phyloP scores from a whole-genome alignment of 2,329 filamentous ascomycete species.

The Cytospora mali region DNA sequence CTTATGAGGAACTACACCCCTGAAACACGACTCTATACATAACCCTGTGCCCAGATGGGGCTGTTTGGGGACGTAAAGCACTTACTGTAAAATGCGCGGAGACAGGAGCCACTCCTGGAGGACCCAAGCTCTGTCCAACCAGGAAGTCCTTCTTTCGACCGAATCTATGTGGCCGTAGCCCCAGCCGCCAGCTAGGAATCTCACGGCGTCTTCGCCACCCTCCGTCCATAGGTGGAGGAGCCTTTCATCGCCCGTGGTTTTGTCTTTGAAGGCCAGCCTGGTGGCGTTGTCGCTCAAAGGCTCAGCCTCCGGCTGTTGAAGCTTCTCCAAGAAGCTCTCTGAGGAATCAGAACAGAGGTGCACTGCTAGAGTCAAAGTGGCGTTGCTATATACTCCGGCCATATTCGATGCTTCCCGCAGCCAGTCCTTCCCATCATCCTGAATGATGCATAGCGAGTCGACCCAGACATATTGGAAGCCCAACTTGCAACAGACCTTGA shows the following conservation, averaged over 20 bases:
- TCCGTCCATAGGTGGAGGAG: neutral
- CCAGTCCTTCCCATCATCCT: conserved; percentile 17
- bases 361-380: conserved; percentile 7
- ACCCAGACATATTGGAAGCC: conserved; percentile 15
- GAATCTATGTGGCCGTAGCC: too few species aligned
- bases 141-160: neutral
- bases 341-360: neutral
- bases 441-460: conserved; percentile 12
- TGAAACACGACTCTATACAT: neutral
- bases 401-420: conserved; percentile 8
- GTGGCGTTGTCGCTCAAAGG: too few species aligned
- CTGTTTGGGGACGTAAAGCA: too few species aligned
- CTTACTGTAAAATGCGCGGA: neutral
- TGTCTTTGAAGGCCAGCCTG: neutral
- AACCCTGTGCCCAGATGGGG: neutral
- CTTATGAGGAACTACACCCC: neutral
- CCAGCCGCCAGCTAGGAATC: neutral
- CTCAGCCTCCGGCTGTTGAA: neutral
- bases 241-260: neutral
- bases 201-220: neutral
- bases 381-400: conserved; percentile 6
- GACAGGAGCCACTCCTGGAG: conserved; percentile 5
- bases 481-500: neutral
- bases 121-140: neutral
- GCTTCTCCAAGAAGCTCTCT: neutral